These are phyloP conservation scores for Venturia pyrina DNA, from an alignment of 2,329 filamentous ascomycete genomes.

Conservation along the genomic window DNA sequence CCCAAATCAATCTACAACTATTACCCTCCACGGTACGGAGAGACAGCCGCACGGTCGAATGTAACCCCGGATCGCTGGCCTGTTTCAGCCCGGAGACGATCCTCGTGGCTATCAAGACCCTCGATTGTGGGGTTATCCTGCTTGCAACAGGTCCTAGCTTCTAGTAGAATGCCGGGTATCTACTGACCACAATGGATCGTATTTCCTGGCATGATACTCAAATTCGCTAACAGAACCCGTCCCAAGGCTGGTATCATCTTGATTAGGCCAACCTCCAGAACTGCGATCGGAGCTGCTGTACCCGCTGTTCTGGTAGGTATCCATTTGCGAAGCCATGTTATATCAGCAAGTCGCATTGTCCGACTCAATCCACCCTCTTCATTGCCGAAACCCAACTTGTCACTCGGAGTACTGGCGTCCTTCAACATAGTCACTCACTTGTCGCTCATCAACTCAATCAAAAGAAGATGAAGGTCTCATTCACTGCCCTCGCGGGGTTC, in stretches of 20 bases:
- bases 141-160: not conserved
- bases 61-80: not conserved
- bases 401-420: not conserved
- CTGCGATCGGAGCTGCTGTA: not conserved
- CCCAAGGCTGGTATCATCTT: not conserved
- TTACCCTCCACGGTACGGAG: not conserved
- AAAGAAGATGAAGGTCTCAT: conserved; percentile 6
- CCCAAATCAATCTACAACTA: not conserved
- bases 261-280: not conserved
- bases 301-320: not conserved
- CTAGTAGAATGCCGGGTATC: not conserved
- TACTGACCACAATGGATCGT: not conserved
- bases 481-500: not conserved
- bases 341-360: not conserved
- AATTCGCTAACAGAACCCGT: not conserved
- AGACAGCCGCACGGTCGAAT: not conserved
- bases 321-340: not conserved
- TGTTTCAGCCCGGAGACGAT: not conserved
- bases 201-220: not conserved
- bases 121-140: not conserved
- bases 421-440: conserved; percentile 9
- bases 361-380: too few species aligned
- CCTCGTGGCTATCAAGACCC: not conserved
- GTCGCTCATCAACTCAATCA: not conserved
- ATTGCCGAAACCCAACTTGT: not conserved